These are phyloP conservation scores for Choricystis sp. DNA, from an alignment of 139 green algal genomes.

Conservation along the genomic window DNA sequence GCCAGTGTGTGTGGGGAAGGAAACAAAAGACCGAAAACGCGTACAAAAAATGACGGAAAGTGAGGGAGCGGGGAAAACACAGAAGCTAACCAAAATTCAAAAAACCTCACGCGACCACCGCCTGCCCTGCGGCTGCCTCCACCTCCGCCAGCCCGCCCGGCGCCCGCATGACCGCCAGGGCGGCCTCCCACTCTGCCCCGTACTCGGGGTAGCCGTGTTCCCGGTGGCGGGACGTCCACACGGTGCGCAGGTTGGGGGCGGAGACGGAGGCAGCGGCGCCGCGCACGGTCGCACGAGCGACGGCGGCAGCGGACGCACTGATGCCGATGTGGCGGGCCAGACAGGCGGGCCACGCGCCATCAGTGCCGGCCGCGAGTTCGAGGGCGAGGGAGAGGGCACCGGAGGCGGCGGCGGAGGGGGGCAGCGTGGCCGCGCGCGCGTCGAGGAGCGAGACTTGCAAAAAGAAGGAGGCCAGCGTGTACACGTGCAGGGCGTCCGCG, in stretches of 20 bases:
- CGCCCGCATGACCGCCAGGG: slow-evolving; percentile 4
- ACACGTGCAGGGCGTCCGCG: slow-evolving; percentile 38
- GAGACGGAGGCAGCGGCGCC: background rate
- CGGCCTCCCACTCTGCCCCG: slow-evolving; percentile 13
- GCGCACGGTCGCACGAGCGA: background rate
- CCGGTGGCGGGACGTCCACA: slow-evolving; percentile 22
- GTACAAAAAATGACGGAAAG: background rate
- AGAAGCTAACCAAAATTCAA: background rate
- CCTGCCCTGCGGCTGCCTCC: background rate
- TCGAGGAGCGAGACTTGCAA: slow-evolving; percentile 38
- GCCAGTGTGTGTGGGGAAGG: background rate
- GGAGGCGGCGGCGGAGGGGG: slow-evolving; percentile 24
- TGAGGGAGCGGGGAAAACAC: background rate
- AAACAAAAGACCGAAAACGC: background rate
- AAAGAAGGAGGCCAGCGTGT: slow-evolving; percentile 40
- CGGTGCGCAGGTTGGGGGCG: slow-evolving; percentile 10
- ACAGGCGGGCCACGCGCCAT: background rate
- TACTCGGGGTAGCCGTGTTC: slow-evolving; percentile 23
- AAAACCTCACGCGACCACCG: background rate
- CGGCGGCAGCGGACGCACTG: background rate
- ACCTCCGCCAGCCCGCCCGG: slow-evolving; percentile 3
- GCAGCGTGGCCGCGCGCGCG: slow-evolving; percentile 8
- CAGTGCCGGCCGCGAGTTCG: slow-evolving; percentile 18
- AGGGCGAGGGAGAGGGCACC: slow-evolving; percentile 24
- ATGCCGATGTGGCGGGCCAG: background rate